These are phyloP conservation scores for Picea glauca DNA, from an alignment of 75 land plant genomes.

Conservation along the genomic window DNA sequence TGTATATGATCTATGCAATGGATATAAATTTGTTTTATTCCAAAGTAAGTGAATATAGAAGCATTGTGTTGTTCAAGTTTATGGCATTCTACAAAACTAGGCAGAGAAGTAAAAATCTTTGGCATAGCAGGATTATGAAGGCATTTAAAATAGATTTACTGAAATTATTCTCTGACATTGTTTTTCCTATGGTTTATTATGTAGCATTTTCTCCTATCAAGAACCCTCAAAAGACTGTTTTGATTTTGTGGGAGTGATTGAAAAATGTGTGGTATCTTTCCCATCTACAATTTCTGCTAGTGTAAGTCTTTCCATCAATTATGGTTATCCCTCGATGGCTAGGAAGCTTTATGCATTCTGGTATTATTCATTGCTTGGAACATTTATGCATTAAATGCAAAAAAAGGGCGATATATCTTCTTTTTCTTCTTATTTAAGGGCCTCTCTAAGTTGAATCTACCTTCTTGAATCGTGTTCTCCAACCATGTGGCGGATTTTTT, in stretches of 20 bases:
- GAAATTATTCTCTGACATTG: neutral
- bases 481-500: too few species aligned
- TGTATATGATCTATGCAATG: neutral
- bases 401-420: neutral
- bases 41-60: neutral
- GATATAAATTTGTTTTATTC: neutral
- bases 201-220: neutral
- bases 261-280: neutral
- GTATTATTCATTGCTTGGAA: neutral
- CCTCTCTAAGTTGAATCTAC: neutral
- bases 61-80: neutral
- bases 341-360: neutral
- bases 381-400: neutral
- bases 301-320: neutral
- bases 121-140: neutral
- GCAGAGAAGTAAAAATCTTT: neutral
- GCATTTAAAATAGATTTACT: neutral
- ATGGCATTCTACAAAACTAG: neutral
- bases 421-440: neutral
- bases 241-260: neutral
- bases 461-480: neutral
- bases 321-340: neutral
- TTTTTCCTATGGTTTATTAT: neutral
- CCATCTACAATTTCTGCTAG: neutral
- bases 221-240: neutral